Evolutionary conservation across 2,329 filamentous ascomycete species (phyloP).

Genomic region (Clonostachys solani): DNA sequence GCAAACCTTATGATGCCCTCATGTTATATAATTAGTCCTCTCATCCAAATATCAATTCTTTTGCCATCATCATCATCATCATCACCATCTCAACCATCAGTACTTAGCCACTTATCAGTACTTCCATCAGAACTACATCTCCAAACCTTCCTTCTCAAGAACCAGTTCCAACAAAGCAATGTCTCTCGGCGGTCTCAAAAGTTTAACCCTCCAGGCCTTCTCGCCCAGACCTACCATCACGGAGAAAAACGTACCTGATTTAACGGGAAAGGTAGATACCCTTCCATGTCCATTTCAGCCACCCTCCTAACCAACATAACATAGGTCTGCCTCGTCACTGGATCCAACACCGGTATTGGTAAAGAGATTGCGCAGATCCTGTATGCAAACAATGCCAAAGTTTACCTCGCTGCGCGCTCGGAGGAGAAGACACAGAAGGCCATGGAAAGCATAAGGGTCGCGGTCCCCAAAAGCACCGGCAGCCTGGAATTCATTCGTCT

Average conservation of each 20-base stretch:
- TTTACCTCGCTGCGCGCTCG: conserved; percentile 46
- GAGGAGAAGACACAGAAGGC: conserved; percentile 29
- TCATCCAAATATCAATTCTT: too few species aligned
- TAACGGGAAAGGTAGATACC: conserved; percentile 25
- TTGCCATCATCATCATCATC: too few species aligned
- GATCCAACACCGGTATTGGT: conserved; percentile 32
- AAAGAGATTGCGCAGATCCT: conserved; percentile 45
- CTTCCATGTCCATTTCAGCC: background rate
- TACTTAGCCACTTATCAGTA: too few species aligned
- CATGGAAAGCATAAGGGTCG: conserved; percentile 31
- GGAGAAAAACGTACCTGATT: conserved; percentile 31
- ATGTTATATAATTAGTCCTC: too few species aligned
- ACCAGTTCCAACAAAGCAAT: too few species aligned
- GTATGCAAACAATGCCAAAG: conserved; percentile 43
- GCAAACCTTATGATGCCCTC: too few species aligned
- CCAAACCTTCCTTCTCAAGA: too few species aligned
- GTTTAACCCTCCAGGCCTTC: conserved; percentile 10
- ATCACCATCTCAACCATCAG: too few species aligned
- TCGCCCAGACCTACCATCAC: conserved; percentile 33
- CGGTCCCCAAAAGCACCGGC: conserved; percentile 23
- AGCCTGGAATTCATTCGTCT: conserved; percentile 30
- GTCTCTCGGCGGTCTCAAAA: too few species aligned
- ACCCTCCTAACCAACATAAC: background rate
- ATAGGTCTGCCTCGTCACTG: conserved; percentile 44
- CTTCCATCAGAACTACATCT: too few species aligned